A percentile compares a stretch with the other conserved stretches of the same genome.
Evolutionary conservation across 352 stramenopile genomes (phyloP).

Genomic region (Blastocystis sp.): DNA sequence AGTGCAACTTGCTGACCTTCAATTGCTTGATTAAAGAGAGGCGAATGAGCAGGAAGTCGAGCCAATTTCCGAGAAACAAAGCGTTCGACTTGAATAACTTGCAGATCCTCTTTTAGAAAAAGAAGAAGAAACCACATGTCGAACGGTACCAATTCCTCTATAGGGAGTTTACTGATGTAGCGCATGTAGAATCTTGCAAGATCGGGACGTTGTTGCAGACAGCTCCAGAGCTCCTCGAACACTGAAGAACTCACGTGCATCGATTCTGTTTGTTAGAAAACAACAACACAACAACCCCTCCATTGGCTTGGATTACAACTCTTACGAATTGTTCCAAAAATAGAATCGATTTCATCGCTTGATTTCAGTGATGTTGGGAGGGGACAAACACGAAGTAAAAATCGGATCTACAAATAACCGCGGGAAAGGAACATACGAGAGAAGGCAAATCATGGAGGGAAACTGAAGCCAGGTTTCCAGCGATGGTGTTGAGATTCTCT

Average conservation of each 20-base stretch:
- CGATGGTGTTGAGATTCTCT: conserved; percentile 20
- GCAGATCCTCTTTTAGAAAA: not conserved
- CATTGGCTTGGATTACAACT: conserved; percentile 13
- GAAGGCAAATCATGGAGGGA: not conserved
- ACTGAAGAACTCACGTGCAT: not conserved
- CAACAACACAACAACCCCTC: not conserved
- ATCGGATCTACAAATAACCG: not conserved
- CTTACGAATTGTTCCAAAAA: not conserved
- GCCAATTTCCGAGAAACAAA: not conserved
- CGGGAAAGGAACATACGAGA: not conserved
- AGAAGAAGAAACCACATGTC: conserved; percentile 17
- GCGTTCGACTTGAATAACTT: not conserved
- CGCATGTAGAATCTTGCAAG: not conserved
- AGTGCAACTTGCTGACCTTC: not conserved
- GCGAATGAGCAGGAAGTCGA: not conserved
- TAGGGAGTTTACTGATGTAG: not conserved
- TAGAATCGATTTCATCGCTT: not conserved
- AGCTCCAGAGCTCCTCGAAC: conserved; percentile 25
- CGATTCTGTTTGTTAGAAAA: not conserved
- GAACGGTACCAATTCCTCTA: not conserved
- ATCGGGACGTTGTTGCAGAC: conserved; percentile 1
- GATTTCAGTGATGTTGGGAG: not conserved
- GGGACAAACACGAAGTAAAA: conserved; percentile 14
- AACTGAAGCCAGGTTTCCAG: not conserved
- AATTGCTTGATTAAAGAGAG: not conserved